A percentile compares a stretch with the other conserved stretches of the same genome.
Evolutionary conservation across 805 yeast species (phyloP).

Genomic region (Ogataea ganodermae): DNA sequence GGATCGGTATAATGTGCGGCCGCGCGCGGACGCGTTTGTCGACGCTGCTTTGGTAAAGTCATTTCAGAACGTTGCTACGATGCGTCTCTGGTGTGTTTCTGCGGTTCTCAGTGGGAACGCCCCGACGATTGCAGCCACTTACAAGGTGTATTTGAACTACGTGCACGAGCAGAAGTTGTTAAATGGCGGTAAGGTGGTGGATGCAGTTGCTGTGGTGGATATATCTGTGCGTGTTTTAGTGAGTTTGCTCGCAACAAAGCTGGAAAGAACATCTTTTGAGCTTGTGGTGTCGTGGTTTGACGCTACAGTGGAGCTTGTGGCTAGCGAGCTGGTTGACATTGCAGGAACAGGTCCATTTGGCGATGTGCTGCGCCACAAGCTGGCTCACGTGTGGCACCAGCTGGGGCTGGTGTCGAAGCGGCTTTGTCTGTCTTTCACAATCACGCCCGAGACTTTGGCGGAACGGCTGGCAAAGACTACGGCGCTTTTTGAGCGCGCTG

Average conservation of each 20-base stretch:
- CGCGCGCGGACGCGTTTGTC: constrained; percentile 31
- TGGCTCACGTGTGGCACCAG: constrained; percentile 28
- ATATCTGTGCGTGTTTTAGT: constrained; percentile 23
- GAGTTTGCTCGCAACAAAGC: constrained; percentile 10
- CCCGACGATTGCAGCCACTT: constrained; percentile 34
- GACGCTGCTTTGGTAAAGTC: constrained; percentile 42
- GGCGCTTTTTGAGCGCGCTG: constrained; percentile 14
- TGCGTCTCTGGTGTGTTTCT: constrained; percentile 38
- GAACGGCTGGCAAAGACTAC: constrained; percentile 12
- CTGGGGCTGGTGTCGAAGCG: constrained; percentile 27
- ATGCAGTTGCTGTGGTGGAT: constrained; percentile 36
- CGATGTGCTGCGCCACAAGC: constrained; percentile 22
- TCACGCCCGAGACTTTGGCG: constrained; percentile 14
- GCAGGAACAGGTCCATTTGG: constrained; percentile 21
- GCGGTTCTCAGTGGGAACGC: constrained; percentile 26
- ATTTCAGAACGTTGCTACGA: constrained; percentile 45
- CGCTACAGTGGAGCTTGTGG: constrained; percentile 11
- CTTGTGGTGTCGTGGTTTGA: constrained; percentile 22
- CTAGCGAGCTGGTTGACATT: constrained; percentile 8
- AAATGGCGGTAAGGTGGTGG: constrained; percentile 37
- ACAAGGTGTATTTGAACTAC: constrained; percentile 45
- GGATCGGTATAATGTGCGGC: constrained; percentile 11
- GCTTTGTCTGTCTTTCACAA: constrained; percentile 16
- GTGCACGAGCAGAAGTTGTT: constrained; percentile 39
- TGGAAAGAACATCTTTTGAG: constrained; percentile 19